phyloP scores from a whole-genome alignment of 371 early-diverging fungal species.

The Dipsacomyces acuminosporus region DNA sequence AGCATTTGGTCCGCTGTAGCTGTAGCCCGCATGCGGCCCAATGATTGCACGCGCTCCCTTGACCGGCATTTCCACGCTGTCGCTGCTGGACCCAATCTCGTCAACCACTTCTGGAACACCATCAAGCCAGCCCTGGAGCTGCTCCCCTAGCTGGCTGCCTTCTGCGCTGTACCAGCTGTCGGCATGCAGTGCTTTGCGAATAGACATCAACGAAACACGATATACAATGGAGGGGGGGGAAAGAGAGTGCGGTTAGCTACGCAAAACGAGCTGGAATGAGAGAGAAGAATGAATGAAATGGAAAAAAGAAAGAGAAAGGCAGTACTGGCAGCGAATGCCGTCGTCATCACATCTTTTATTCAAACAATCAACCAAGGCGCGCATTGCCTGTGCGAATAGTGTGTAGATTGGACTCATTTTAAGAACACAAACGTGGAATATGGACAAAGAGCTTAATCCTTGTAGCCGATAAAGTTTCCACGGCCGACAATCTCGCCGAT shows the following conservation, averaged over 20 bases:
- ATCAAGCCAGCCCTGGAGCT: conserved; percentile 24
- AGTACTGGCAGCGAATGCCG: too few relatives aligned
- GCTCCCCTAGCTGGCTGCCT: conserved; percentile 39
- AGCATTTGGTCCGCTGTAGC: conserved; percentile 84
- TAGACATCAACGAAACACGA: too few relatives aligned
- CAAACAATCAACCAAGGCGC: too few relatives aligned
- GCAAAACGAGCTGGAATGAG: neutral
- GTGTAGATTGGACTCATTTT: too few relatives aligned
- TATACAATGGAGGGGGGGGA: too few relatives aligned
- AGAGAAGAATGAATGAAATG: neutral
- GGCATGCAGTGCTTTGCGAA: conserved; percentile 64
- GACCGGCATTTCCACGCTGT: conserved; percentile 51
- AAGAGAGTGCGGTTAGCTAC: neutral
- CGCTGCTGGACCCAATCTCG: conserved; percentile 28
- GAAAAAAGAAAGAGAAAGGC: neutral
- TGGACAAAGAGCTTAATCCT: too few relatives aligned
- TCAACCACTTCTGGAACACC: conserved; percentile 51
- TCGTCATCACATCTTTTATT: too few relatives aligned
- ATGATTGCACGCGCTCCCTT: conserved; percentile 68
- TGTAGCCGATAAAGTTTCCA: conserved; percentile 44
- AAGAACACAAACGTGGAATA: too few relatives aligned
- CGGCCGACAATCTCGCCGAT: conserved; percentile 46
- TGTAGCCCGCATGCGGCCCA: conserved; percentile 90
- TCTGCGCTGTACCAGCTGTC: conserved; percentile 73
- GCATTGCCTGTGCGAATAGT: too few relatives aligned